These are phyloP conservation scores for Gracilaria vermiculophylla DNA, from an alignment of 23 red algal species.

Conservation along the genomic window DNA sequence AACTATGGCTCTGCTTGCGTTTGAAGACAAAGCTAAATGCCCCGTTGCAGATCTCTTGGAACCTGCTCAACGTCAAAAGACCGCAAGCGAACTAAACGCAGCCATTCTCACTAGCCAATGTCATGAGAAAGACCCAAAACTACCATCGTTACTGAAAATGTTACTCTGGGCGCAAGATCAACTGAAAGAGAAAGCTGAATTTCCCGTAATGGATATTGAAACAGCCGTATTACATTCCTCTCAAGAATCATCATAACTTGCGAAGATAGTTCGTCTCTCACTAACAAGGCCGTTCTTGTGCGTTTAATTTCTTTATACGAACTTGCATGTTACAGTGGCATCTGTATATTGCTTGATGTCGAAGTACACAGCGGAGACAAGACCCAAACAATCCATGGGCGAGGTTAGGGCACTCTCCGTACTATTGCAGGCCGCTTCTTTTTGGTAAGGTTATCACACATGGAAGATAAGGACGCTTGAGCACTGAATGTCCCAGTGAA, in stretches of 20 bases:
- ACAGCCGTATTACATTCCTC: slow-evolving; percentile 36
- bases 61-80: slow-evolving; percentile 76
- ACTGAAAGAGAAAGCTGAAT: slow-evolving; percentile 71
- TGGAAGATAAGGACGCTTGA: neutral
- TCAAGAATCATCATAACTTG: slow-evolving; percentile 28
- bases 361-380: neutral
- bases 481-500: neutral
- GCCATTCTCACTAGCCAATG: slow-evolving; percentile 92
- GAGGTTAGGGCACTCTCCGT: neutral
- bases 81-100: slow-evolving; percentile 92
- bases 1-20: slow-evolving; percentile 94
- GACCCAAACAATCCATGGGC: neutral
- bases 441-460: neutral
- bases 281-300: neutral
- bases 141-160: slow-evolving; percentile 82
- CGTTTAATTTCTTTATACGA: slow-evolving; percentile 10
- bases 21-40: slow-evolving; percentile 74
- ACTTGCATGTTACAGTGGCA: neutral
- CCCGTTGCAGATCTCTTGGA: slow-evolving; percentile 78
- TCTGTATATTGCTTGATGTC: neutral
- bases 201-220: slow-evolving; percentile 81
- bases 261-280: slow-evolving; percentile 8
- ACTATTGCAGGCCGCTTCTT: neutral
- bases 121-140: slow-evolving; percentile 83
- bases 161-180: slow-evolving; percentile 82